Evolutionary conservation across 2,329 filamentous ascomycete genomes (phyloP), one percentile per base, ranked within the genome.

Genomic region (Xylariales sp.): DNA sequence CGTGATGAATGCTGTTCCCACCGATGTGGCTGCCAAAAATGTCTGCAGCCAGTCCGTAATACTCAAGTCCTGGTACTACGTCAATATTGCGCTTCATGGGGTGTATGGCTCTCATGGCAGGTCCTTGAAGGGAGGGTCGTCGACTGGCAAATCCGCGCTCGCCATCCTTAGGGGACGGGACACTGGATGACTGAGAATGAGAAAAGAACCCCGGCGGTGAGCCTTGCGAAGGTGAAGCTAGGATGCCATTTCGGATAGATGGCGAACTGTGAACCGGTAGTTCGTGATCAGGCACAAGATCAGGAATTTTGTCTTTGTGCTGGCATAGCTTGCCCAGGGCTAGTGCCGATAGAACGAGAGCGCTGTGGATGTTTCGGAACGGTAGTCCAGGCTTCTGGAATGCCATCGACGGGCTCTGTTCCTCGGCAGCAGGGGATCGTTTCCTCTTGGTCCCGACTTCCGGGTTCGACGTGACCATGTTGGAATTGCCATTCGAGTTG

Each of bases 291-390:
- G 68, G 70, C 6, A 85, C 71, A 3, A 83, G 66, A 35, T 81
- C 76, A 0, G 76, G 76, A 4, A 83, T 67, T 45, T 64, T 67
- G 1, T 70, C 67, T 30, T 67, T 70, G 47, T 74, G 62, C 7
- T 69, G 57, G 51, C 87, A 91, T 11, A 97, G 85, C 53, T 88
- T 89, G 14, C 93, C 93, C 5, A 98, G 66, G 0, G 91, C 91
- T 38, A 97, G 70, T 1, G 95, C 79, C 4, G 91, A 70, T 3
- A 96, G 72, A 2, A 96, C 78, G 27, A 97, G 72, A 0, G 89
- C 89, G 48, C 87, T 95, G 37, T 81, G 76, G 13, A 93, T 80
- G 6, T 84, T 88, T 37, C 83, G 71, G 47, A 74, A 75, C 3
- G 78, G 78, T 40, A 67, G 67, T 4, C 69, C 67, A 6, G 65